phyloP scores from a whole-genome alignment of 2,329 filamentous ascomycete genomes.

The Acrodontium crateriforme region DNA sequence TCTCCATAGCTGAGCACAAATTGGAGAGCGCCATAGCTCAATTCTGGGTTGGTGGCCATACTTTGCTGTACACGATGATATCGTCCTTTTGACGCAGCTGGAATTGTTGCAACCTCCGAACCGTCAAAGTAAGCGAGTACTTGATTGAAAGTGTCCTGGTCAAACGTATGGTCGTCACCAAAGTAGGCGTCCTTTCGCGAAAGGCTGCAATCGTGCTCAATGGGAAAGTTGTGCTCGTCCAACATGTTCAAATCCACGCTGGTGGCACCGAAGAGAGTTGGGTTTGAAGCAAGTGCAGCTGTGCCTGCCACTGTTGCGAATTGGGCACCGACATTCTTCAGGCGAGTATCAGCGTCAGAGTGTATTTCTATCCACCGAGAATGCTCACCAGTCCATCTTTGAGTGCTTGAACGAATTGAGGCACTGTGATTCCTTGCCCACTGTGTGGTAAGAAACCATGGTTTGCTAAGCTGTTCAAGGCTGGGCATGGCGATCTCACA shows the following conservation, averaged over 20 bases:
- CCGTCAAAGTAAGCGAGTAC: slow-evolving; percentile 12
- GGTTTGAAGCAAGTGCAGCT: slow-evolving; percentile 12
- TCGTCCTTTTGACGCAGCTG: slow-evolving; percentile 13
- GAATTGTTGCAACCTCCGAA: slow-evolving; percentile 11
- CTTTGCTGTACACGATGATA: slow-evolving; percentile 14
- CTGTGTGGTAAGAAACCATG: slow-evolving; percentile 14
- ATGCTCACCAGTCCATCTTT: slow-evolving; percentile 15
- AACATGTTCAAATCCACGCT: slow-evolving; percentile 2
- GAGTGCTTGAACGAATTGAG: slow-evolving; percentile 13
- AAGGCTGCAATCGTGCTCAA: slow-evolving; percentile 23
- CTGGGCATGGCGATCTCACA: slow-evolving; percentile 18
- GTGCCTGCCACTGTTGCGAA: slow-evolving; percentile 8
- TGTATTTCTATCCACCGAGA: slow-evolving; percentile 17
- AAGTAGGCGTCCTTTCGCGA: slow-evolving; percentile 18
- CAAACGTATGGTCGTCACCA: slow-evolving; percentile 19
- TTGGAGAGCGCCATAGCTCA: slow-evolving; percentile 18
- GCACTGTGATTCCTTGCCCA: slow-evolving; percentile 13
- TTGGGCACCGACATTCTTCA: background rate
- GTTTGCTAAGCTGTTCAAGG: slow-evolving; percentile 15
- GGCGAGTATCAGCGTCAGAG: slow-evolving; percentile 8
- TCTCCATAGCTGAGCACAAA: slow-evolving; percentile 21
- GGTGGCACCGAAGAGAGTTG: slow-evolving; percentile 7
- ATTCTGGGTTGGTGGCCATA: slow-evolving; percentile 13
- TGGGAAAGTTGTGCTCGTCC: slow-evolving; percentile 15
- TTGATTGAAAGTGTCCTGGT: slow-evolving; percentile 15